Percentiles rank a stretch among this genome's conserved stretches.
These are phyloP conservation scores for Dactylellina leptospora DNA, from an alignment of 2,329 filamentous ascomycete species.

Conservation along the genomic window DNA sequence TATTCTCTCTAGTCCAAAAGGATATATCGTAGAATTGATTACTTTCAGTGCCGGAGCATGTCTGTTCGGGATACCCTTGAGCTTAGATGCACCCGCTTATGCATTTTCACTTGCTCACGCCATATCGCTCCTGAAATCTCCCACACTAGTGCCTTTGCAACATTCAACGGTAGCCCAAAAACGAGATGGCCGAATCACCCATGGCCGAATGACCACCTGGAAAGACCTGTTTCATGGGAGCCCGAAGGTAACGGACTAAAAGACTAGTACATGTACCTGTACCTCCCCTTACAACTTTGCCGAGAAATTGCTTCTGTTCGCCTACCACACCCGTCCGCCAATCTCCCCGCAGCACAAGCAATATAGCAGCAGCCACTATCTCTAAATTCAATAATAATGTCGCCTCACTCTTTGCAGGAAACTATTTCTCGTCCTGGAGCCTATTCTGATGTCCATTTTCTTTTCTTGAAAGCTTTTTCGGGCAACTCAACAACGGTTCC, in stretches of 20 bases:
- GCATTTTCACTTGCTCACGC: conserved; percentile 53
- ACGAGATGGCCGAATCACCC: conserved; percentile 50
- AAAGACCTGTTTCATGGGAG: conserved; percentile 53
- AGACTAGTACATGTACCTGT: conserved; percentile 54
- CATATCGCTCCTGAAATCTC: conserved; percentile 54
- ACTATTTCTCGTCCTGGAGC: conserved; percentile 47
- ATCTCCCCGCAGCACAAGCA: conserved; percentile 54
- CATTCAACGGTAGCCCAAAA: conserved; percentile 53
- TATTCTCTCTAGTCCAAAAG: conserved; percentile 49
- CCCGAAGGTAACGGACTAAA: conserved; percentile 54
- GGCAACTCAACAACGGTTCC: conserved; percentile 43
- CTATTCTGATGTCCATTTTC: conserved; percentile 50
- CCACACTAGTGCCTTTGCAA: conserved; percentile 53
- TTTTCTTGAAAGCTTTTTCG: conserved; percentile 46
- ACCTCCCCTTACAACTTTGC: conserved; percentile 54
- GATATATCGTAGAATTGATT: conserved; percentile 51
- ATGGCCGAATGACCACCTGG: conserved; percentile 54
- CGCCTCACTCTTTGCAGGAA: conserved; percentile 52
- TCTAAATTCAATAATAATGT: conserved; percentile 54
- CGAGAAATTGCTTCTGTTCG: conserved; percentile 54
- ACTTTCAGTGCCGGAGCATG: conserved; percentile 39
- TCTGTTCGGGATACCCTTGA: conserved; percentile 53
- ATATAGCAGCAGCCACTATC: conserved; percentile 54
- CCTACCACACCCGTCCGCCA: conserved; percentile 54
- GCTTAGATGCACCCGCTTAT: conserved; percentile 54